Base-by-base conservation (phyloP, 192 early-diverging fungal genomes). In the Linnemannia hyalina region DNA sequence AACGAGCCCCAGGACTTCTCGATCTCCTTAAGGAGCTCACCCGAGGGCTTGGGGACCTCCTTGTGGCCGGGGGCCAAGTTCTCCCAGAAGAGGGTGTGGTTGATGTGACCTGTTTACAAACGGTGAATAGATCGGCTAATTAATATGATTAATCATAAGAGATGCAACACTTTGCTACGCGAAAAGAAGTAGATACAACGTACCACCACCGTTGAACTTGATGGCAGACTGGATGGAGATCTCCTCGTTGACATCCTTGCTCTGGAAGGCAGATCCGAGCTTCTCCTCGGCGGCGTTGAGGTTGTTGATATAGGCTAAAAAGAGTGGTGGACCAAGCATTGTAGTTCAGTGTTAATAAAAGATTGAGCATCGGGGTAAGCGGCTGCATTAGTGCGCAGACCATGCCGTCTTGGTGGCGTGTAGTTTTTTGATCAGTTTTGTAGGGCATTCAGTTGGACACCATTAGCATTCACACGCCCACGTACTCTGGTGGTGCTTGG, bases 281-380 rank as follows among this genome's bases (percentile, higher is more conserved):
- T 99, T 97, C 88, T 99, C 98, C 84, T 97, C 96, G n/a, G 96
- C 95, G n/a, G 88, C 90, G 86, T 99, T 99, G 63, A 97, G 92
- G 74, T 90, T 92, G 76, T 91, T 96, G 78, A 99, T 95, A 83
- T 99, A 99, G 8, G 97, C 77, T 81, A 77, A 47, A 68, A n/a
- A 26, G n/a, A 23, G 22, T 18, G 11, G 47, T 7, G 47, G 26
- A 54, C 40, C 46, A 15, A 15, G n/a, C 60, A 6, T 40, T 40
- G 38, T 40, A 40, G 38, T 40, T 40, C 38, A 26, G 26, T 32
- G 11, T 65, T 65, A 65, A 65, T 29, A 65, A 49, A 49, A 7
- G 42, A 29, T 41, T 73, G 40, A 16, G 23, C 41, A 46, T 2
- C 46, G 26, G 26, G 38, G 42, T 29, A 47, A 44, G 15, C 44